Evolutionary conservation across 2,329 filamentous ascomycete genomes (phyloP), one percentile per base, ranked within the genome.

Genomic region (Lasiodiplodia sp.): DNA sequence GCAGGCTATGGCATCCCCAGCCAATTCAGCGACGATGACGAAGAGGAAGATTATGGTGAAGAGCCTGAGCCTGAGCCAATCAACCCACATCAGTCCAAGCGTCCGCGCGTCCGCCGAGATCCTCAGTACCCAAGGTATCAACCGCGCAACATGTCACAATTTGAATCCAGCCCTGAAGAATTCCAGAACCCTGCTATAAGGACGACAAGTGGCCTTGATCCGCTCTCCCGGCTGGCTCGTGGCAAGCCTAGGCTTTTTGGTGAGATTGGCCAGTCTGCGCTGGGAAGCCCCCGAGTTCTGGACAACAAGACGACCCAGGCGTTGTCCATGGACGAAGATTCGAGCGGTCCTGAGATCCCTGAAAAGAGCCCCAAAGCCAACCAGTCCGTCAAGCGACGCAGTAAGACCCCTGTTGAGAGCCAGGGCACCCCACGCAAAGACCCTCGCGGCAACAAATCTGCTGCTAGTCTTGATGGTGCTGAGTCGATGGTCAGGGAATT

Each of bases 181-280:
- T 81, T 80, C 18, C 60, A 64, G 63, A 55, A 56, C 37, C 23
- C 38, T 31, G 1, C 80, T 78, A 37, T 74, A 76, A 70, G 40
- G 73, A 69, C 70, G n/a, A n/a, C 65, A 8, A 40, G 74, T 31
- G 53, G 47, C 16, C 72, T 73, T 1, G 76, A 78, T 38, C 77
- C 76, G 56, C 75, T 78, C 18, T 73, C 76, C 72, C 73, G 72
- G 12, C 72, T 70, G 37, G 68, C 47, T 23, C 25, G 18, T 57
- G 56, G n/a, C 18, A 49, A n/a, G 4, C 70, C 78, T 69, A 86
- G 85, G 62, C 79, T 90, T 6, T 90, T 90, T 73, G 88, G 88
- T 14, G 88, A 90, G 74, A 87, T 90, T 70, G 85, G 84, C 12
- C 78, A 82, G 34, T 87, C 87, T 23, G 84, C 84, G 12, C 73